A percentile compares a stretch with the other conserved stretches of the same genome.
Evolutionary conservation across 805 yeast genomes (phyloP).

Genomic region (Cyberlindnera meyerae): DNA sequence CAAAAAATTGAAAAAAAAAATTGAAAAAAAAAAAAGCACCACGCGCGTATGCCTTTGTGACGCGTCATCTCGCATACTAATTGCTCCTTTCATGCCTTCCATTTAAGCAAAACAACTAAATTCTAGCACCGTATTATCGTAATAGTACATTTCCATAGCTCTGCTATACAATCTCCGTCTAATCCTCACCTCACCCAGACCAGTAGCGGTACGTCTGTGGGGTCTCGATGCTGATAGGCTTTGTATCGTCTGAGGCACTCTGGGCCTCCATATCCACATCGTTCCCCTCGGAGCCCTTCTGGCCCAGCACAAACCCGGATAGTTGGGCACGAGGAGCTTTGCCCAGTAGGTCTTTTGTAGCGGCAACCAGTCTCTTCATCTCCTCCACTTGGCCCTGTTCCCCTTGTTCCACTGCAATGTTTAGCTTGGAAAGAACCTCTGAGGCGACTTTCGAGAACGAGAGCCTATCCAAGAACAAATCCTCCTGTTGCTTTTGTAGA

Average conservation of each 20-base stretch:
- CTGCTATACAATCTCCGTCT: no score
- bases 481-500: constrained; percentile 59
- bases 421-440: constrained; percentile 42
- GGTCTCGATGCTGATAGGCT: constrained; percentile 55
- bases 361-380: constrained; percentile 14
- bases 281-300: constrained; percentile 12
- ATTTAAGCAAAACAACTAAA: no score
- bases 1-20: no score
- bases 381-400: constrained; percentile 4
- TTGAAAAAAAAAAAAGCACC: no score
- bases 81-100: no score
- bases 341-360: constrained; percentile 24
- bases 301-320: constrained; percentile 25
- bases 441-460: constrained; percentile 59
- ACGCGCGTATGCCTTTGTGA: no score
- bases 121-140: no score
- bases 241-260: constrained; percentile 30
- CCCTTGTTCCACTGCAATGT: constrained; percentile 18
- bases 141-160: no score
- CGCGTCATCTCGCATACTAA: no score
- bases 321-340: constrained; percentile 28
- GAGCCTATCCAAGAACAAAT: constrained; percentile 58
- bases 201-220: constrained; percentile 63
- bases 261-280: constrained; percentile 25
- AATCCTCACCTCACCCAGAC: constrained; percentile 44